Evolutionary conservation across 805 yeast genomes (phyloP).

Genomic region (Candida tallmaniae): DNA sequence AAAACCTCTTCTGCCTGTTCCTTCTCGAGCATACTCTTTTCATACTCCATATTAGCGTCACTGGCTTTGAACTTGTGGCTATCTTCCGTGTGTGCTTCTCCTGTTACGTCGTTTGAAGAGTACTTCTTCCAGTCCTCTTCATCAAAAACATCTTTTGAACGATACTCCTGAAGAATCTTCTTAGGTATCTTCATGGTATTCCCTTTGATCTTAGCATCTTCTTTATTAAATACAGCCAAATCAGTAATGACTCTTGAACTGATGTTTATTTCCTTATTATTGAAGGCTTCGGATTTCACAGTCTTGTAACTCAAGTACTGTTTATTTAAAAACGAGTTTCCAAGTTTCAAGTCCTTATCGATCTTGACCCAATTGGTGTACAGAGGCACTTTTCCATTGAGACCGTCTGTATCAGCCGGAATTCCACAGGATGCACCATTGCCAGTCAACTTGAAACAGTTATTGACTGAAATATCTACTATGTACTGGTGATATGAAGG

Average conservation of each 20-base stretch:
- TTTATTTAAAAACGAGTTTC: conserved; percentile 38
- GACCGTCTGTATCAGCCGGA: conserved; percentile 20
- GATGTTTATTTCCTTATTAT: conserved; percentile 5
- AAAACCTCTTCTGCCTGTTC: neutral
- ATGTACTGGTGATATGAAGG: conserved; percentile 36
- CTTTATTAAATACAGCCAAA: conserved; percentile 33
- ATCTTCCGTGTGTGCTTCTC: conserved; percentile 11
- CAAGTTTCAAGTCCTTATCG: conserved; percentile 45
- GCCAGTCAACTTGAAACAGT: conserved; percentile 21
- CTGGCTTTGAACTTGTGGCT: conserved; percentile 11
- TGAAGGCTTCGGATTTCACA: conserved; percentile 14
- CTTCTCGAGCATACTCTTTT: conserved; percentile 6
- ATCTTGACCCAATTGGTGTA: conserved; percentile 38
- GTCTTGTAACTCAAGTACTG: conserved; percentile 36
- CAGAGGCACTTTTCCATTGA: conserved; percentile 19
- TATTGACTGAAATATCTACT: conserved; percentile 38
- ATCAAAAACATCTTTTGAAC: conserved; percentile 20
- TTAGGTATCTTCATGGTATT: conserved; percentile 27
- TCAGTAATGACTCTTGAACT: conserved; percentile 34
- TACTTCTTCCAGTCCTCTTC: conserved; percentile 21
- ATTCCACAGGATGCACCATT: conserved; percentile 22
- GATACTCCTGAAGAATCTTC: conserved; percentile 25
- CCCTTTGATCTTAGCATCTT: conserved; percentile 34
- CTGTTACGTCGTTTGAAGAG: conserved; percentile 7
- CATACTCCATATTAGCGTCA: conserved; percentile 9